A percentile compares a stretch with the other conserved stretches of the same genome.
Evolutionary conservation across 2,329 filamentous ascomycete species (phyloP).

Genomic region (Fusarium heterosporum): DNA sequence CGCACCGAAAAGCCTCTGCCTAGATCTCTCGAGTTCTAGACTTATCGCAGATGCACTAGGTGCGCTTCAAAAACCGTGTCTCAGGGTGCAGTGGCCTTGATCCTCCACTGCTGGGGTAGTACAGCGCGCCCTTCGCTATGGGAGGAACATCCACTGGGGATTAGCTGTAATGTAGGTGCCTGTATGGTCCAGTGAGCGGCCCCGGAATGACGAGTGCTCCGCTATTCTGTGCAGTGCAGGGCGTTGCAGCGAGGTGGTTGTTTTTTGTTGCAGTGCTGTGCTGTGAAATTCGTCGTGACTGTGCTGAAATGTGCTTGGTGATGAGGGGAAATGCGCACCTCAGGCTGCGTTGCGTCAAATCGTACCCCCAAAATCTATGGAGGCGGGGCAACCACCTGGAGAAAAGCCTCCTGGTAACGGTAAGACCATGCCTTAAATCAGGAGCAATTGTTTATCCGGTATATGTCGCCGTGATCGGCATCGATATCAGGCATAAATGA

Average conservation of each 20-base stretch:
- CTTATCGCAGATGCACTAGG: constrained; percentile 8
- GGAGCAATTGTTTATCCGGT: constrained; percentile 37
- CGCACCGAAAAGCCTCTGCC: constrained; percentile 30
- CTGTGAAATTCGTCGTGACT: constrained; percentile 46
- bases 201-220: constrained; percentile 25
- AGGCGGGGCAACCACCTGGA: constrained; percentile 20
- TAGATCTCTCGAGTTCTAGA: constrained; percentile 18
- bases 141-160: constrained; percentile 8
- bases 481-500: background rate
- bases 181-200: constrained; percentile 11
- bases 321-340: constrained; percentile 52
- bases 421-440: constrained; percentile 7
- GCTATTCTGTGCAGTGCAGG: constrained; percentile 22
- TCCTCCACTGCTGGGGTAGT: constrained; percentile 1
- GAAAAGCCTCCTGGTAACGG: constrained; percentile 2
- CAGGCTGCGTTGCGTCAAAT: constrained; percentile 34
- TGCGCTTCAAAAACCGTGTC: constrained; percentile 5
- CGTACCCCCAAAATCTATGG: constrained; percentile 13
- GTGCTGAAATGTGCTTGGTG: constrained; percentile 60
- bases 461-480: constrained; percentile 31
- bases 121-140: constrained; percentile 8
- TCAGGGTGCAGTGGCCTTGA: constrained; percentile 4
- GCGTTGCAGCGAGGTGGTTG: background rate
- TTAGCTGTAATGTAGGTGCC: background rate
- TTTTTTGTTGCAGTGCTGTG: constrained; percentile 31